phyloP scores from a whole-genome alignment of 768 basidiomycete genomes.

The Tephrocybe sp. region DNA sequence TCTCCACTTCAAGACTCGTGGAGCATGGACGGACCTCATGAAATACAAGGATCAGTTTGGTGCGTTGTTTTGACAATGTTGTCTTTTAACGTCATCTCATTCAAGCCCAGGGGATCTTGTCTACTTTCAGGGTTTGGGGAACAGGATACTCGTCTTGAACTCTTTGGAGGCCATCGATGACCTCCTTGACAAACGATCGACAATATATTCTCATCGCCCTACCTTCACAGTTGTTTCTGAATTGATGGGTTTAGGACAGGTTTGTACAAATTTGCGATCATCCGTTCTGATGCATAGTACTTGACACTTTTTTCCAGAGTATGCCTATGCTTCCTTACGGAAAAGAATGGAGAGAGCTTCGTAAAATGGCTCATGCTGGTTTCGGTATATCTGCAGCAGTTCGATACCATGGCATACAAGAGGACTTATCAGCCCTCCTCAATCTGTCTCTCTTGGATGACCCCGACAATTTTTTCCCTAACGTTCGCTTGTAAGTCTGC shows the following conservation, averaged over 20 bases:
- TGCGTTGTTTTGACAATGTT: neutral
- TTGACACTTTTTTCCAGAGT: too few species aligned
- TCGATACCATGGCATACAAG: conserved; percentile 30
- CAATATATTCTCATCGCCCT: neutral
- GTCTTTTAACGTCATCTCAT: neutral
- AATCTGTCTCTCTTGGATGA: neutral
- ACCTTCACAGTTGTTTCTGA: neutral
- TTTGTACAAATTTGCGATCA: too few species aligned
- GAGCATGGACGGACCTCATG: neutral
- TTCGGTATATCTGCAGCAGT: conserved; percentile 29
- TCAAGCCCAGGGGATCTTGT: conserved; percentile 1
- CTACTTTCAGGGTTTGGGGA: conserved; percentile 1
- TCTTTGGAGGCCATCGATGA: neutral
- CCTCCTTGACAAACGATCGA: neutral
- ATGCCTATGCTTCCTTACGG: conserved; percentile 21
- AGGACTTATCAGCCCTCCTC: conserved; percentile 12
- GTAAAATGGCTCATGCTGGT: conserved; percentile 28
- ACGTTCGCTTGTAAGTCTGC: neutral
- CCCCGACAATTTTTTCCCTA: neutral
- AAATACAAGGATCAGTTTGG: neutral
- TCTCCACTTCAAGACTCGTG: neutral
- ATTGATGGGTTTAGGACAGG: neutral
- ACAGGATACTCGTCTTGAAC: neutral
- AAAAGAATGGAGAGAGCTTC: conserved; percentile 11
- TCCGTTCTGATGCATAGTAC: too few species aligned